These are phyloP conservation scores for Kwoniella dejecticola DNA, from an alignment of 768 basidiomycete species.

Conservation along the genomic window DNA sequence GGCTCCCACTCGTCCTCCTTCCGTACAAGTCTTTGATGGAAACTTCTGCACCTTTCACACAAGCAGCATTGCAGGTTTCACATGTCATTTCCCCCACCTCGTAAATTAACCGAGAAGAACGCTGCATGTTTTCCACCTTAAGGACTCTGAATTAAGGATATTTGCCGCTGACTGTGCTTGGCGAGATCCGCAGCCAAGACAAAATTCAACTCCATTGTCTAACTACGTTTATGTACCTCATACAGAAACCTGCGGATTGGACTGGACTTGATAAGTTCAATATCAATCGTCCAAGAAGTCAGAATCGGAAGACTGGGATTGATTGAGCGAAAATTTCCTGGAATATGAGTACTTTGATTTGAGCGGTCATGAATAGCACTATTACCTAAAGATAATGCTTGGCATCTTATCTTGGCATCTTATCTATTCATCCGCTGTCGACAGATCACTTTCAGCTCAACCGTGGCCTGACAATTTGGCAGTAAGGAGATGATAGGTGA, in stretches of 20 bases:
- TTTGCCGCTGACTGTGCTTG: constrained; percentile 11
- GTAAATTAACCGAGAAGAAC: too few species aligned
- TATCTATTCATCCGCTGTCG: not conserved
- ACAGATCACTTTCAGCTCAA: too few species aligned
- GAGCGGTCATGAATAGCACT: not conserved
- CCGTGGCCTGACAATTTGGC: too few species aligned
- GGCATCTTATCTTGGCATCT: not conserved
- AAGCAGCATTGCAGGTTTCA: too few species aligned
- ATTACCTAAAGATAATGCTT: not conserved
- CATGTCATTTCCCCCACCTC: too few species aligned
- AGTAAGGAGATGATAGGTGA: too few species aligned
- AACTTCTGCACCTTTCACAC: too few species aligned
- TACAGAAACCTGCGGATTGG: not conserved
- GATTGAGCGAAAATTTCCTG: not conserved
- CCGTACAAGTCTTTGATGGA: too few species aligned
- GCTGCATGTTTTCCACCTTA: not conserved
- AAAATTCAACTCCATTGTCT: too few species aligned
- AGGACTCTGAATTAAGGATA: not conserved
- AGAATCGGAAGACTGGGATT: not conserved
- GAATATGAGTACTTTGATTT: not conserved
- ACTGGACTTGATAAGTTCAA: not conserved
- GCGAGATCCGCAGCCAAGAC: constrained; percentile 16
- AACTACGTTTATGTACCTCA: too few species aligned
- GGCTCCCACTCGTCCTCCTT: too few species aligned
- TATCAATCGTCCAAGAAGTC: too few species aligned